Base-by-base conservation (phyloP, 257 asterid genomes). In the Echites panduratus region DNA sequence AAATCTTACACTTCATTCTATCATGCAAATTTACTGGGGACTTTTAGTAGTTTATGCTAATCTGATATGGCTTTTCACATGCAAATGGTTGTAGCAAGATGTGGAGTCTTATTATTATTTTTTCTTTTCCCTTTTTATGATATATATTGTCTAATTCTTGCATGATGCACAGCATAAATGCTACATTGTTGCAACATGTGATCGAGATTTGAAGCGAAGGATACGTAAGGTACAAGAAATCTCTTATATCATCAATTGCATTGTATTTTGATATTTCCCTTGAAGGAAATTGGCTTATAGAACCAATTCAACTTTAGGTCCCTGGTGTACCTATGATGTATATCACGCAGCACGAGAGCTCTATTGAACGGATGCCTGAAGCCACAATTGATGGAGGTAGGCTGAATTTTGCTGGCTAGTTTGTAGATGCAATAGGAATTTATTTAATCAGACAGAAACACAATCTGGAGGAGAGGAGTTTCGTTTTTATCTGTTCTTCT, bases 281-380 rank as follows among this genome's bases (percentile, higher is more conserved):
- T 17, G 54, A 12, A 72, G 49, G 67, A 68, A 74, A 57, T 50
- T 72, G 64, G 59, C 49, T 17, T 19, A 68, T 50, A 57, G 63
- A 9, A 24, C 81, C 48, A 52, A 52, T 78, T 72, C n/a, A 45
- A 63, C 71, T 40, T 40, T 84, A 94, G 99, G 58, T 91, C 62
- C 97, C 97, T 56, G 99, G 99, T 35, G 99, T 92, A 53, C 98
- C 98, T 9, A 95, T 95, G 73, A 95, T 95, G 99, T 95, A 90
- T 53, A 90, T 95, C 57, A 90, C 96, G 19, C 76, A 83, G 73
- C 99, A 85, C 70, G 77, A 79, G 76, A 91, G 88, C 75, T 89
- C 98, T 61, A 89, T 91, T 47, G 98, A 94, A 79, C 89, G 98
- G 72, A 79, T 94, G 77, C 99, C 98, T 7, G 97, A 94, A 78